phyloP scores from a whole-genome alignment of 1,284 basidiomycete genomes.

The Cutaneotrichosporon mucoides region DNA sequence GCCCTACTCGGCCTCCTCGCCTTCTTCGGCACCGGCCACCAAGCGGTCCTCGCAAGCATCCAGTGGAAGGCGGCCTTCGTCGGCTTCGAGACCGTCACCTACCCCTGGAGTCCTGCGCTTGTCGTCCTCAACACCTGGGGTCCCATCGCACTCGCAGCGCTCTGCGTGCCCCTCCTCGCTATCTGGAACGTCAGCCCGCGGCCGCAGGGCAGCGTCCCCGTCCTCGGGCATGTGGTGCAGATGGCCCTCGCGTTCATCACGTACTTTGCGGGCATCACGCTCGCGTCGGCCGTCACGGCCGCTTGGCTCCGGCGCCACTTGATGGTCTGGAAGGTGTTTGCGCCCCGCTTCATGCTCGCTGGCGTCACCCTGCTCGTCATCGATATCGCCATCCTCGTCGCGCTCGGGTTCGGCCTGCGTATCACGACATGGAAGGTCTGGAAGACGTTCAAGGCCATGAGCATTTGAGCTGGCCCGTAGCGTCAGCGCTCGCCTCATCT shows the following conservation, averaged over 20 bases:
- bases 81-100: conserved; percentile 64
- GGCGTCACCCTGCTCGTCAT: conserved; percentile 53
- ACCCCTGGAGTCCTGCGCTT: conserved; percentile 72
- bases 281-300: conserved; percentile 69
- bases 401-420: conserved; percentile 41
- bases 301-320: conserved; percentile 79
- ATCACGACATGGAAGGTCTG: conserved; percentile 45
- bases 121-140: conserved; percentile 79
- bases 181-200: conserved; percentile 81
- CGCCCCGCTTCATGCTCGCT: conserved; percentile 83
- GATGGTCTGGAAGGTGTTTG: conserved; percentile 99
- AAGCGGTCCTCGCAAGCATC: conserved; percentile 79
- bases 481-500: too few relatives aligned
- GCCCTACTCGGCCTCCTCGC: conserved; percentile 69
- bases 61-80: conserved; percentile 94
- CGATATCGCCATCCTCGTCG: conserved; percentile 51
- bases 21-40: conserved; percentile 90
- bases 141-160: conserved; percentile 60
- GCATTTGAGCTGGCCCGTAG: conserved; percentile 11
- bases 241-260: conserved; percentile 62
- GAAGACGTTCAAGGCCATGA: conserved; percentile 44
- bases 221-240: conserved; percentile 50
- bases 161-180: conserved; percentile 68
- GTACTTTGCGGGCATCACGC: conserved; percentile 64
- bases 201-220: conserved; percentile 37